A percentile compares a stretch with the other conserved stretches of the same genome.
phyloP scores from a whole-genome alignment of 2,329 filamentous ascomycete species.

The Xylariaceae sp. region DNA sequence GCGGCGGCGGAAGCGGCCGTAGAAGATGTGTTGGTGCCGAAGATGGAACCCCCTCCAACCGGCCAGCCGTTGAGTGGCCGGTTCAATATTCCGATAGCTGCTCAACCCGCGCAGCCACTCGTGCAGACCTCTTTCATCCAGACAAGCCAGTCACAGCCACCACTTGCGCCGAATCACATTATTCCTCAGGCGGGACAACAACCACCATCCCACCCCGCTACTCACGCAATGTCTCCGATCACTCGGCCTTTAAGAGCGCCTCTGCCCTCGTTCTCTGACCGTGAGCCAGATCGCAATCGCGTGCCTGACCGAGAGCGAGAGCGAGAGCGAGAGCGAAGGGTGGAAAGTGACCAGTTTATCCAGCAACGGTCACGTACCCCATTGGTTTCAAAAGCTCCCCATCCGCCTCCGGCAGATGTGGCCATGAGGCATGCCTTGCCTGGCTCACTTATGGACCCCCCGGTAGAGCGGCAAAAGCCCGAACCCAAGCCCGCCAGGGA shows the following conservation, averaged over 20 bases:
- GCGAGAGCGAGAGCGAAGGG: background rate
- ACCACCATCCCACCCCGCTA: conserved; percentile 32
- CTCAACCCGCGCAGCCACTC: conserved; percentile 33
- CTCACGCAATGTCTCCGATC: conserved; percentile 44
- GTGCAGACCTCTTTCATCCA: conserved; percentile 28
- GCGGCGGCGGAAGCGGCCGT: conserved; percentile 44
- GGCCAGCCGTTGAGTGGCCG: conserved; percentile 36
- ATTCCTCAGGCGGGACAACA: conserved; percentile 30
- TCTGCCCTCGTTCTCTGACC: conserved; percentile 41
- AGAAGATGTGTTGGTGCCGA: conserved; percentile 40
- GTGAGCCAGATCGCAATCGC: conserved; percentile 19
- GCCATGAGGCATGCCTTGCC: conserved; percentile 29
- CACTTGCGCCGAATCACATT: conserved; percentile 23
- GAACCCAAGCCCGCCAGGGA: conserved; percentile 31
- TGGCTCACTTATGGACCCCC: conserved; percentile 26
- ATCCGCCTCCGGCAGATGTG: conserved; percentile 24
- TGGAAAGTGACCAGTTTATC: conserved; percentile 28
- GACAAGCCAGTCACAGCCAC: conserved; percentile 25
- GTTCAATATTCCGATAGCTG: conserved; percentile 42
- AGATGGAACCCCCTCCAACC: conserved; percentile 38
- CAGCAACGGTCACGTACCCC: conserved; percentile 30
- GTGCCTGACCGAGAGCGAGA: background rate
- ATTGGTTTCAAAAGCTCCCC: conserved; percentile 26
- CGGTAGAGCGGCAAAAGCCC: conserved; percentile 28
- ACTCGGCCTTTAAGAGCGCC: conserved; percentile 41